Percentiles rank a stretch among this genome's conserved stretches.
These are phyloP conservation scores for Aspergillus melleus DNA, from an alignment of 2,329 filamentous ascomycete species.

Conservation along the genomic window DNA sequence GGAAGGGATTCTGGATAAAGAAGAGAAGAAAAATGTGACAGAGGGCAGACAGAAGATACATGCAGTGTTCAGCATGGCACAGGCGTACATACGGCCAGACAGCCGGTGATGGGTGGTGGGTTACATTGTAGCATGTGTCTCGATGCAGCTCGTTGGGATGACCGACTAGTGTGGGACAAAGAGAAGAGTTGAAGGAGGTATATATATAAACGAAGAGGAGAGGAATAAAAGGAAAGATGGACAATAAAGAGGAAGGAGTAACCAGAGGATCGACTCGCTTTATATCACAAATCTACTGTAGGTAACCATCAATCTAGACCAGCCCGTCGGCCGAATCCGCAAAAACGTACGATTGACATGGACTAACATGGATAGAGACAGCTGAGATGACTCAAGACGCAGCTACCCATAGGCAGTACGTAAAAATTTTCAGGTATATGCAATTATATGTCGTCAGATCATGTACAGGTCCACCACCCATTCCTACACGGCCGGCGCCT, in stretches of 20 bases:
- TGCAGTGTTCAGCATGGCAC: too few species aligned
- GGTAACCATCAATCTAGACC: background rate
- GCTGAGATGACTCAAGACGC: background rate
- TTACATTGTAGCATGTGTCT: too few species aligned
- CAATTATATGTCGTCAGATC: background rate
- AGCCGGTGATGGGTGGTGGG: too few species aligned
- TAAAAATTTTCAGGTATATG: background rate
- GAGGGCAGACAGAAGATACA: too few species aligned
- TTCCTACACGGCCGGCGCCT: conserved; percentile 62
- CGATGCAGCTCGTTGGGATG: too few species aligned
- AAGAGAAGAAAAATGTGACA: too few species aligned
- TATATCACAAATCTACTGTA: background rate
- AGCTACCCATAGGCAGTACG: background rate
- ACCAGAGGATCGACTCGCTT: background rate
- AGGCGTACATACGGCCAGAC: too few species aligned
- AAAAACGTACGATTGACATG: background rate
- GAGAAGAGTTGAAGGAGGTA: background rate
- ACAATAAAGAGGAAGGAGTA: background rate
- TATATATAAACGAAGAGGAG: background rate
- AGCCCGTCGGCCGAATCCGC: background rate
- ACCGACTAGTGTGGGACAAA: background rate
- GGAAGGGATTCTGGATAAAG: too few species aligned
- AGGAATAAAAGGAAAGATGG: background rate
- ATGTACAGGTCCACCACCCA: background rate
- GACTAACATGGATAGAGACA: background rate